These are phyloP conservation scores for Pyronema domesticum DNA, from an alignment of 495 filamentous ascomycete genomes.

Conservation along the genomic window DNA sequence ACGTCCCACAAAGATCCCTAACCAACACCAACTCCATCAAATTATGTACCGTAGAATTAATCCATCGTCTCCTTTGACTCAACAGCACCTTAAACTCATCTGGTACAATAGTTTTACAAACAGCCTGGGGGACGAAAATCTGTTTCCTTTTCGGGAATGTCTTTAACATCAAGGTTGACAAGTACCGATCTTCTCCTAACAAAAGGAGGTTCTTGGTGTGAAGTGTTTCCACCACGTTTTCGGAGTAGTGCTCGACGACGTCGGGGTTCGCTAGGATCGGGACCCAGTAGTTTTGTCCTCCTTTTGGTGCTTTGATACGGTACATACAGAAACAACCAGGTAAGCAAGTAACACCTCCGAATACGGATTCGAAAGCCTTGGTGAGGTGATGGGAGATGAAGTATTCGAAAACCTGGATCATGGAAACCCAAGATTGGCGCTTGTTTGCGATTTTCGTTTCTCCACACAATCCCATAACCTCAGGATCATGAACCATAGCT, in stretches of 20 bases:
- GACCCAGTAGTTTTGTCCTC: constrained; percentile 97
- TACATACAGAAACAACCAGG: constrained; percentile 99
- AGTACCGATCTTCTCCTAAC: constrained; percentile 90
- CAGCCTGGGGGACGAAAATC: constrained; percentile 92
- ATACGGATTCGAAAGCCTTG: constrained; percentile 95
- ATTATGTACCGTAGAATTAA: constrained; percentile 98
- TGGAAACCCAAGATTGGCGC: constrained; percentile 77
- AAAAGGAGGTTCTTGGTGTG: constrained; percentile 96
- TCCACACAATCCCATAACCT: constrained; percentile 97
- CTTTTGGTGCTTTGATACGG: constrained; percentile 96
- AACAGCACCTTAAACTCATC: constrained; percentile 84
- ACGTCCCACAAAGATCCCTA: constrained; percentile 90
- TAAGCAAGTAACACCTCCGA: constrained; percentile 97
- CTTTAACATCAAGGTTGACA: constrained; percentile 92
- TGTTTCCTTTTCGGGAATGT: constrained; percentile 99
- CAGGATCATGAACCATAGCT: constrained; percentile 97
- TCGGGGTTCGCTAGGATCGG: constrained; percentile 97
- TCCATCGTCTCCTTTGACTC: constrained; percentile 91
- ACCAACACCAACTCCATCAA: constrained; percentile 94
- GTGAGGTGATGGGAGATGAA: constrained; percentile 95
- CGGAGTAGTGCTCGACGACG: constrained; percentile 96
- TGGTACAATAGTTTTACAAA: constrained; percentile 95
- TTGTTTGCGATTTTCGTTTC: constrained; percentile 99
- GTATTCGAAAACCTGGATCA: constrained; percentile 99
- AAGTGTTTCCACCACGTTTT: constrained; percentile 96